These are phyloP conservation scores for Chlamydomonas urium DNA, from an alignment of 139 green algal species.

Conservation along the genomic window DNA sequence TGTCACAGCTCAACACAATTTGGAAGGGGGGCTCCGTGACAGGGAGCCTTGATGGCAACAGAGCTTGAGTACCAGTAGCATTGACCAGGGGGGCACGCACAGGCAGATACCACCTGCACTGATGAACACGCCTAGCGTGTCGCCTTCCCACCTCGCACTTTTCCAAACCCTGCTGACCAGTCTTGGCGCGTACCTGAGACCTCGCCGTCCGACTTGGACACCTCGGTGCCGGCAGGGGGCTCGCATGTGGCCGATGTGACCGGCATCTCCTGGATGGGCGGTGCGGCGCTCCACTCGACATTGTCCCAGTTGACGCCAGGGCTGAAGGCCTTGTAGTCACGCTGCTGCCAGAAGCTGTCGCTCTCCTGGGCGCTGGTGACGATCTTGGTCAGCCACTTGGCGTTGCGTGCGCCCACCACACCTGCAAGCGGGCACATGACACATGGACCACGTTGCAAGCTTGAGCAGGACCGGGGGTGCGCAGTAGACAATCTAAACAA, in stretches of 20 bases:
- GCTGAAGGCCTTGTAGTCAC: slow-evolving; percentile 81
- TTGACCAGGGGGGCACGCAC: too few relatives aligned
- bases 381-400: slow-evolving; percentile 72
- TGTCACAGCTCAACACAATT: background rate
- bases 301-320: slow-evolving; percentile 70
- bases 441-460: too few relatives aligned
- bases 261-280: slow-evolving; percentile 37
- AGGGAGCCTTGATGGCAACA: too few relatives aligned
- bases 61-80: background rate
- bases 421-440: too few relatives aligned
- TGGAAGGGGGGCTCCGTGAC: too few relatives aligned
- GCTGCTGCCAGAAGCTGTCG: slow-evolving; percentile 72
- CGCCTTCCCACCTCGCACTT: too few relatives aligned
- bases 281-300: slow-evolving; percentile 65
- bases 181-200: background rate
- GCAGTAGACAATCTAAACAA: too few relatives aligned
- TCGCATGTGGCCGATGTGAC: slow-evolving; percentile 73
- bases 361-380: slow-evolving; percentile 40
- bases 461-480: too few relatives aligned
- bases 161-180: background rate
- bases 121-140: too few relatives aligned
- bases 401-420: slow-evolving; percentile 62
- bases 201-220: slow-evolving; percentile 26
- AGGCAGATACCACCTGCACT: too few relatives aligned
- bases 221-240: slow-evolving; percentile 30